Conservation (phyloP, 116 monocot species). For the Zostera marina region DNA sequence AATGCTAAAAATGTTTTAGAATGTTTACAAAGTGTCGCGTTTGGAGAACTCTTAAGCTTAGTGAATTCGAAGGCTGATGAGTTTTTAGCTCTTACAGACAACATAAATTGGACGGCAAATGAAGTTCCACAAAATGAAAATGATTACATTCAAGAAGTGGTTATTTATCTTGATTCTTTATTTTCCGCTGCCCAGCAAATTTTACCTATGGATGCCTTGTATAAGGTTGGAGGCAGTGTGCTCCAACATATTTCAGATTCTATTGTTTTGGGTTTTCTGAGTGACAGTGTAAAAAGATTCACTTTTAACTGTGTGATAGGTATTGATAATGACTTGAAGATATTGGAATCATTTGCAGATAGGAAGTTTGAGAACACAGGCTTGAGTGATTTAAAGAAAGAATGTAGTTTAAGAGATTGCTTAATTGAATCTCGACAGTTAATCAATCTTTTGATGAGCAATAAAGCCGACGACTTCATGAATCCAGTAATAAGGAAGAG, state of each 20-base stretch:
- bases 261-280: slow-evolving; percentile 51
- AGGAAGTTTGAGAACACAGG: slow-evolving; percentile 33
- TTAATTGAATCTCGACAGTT: slow-evolving; percentile 68
- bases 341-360: slow-evolving; percentile 51
- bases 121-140: slow-evolving; percentile 50
- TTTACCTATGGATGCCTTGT: slow-evolving; percentile 42
- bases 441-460: slow-evolving; percentile 68
- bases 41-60: slow-evolving; percentile 29
- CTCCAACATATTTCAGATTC: slow-evolving; percentile 49
- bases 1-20: slow-evolving; percentile 54
- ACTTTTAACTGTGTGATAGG: slow-evolving; percentile 50
- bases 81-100: slow-evolving; percentile 27
- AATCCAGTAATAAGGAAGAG: slow-evolving; percentile 89
- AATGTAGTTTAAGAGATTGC: slow-evolving; percentile 56
- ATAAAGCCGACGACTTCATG: slow-evolving; percentile 83
- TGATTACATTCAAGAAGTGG: slow-evolving; percentile 51
- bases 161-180: slow-evolving; percentile 40
- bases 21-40: slow-evolving; percentile 59
- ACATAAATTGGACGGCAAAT: slow-evolving; percentile 57
- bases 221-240: slow-evolving; percentile 34
- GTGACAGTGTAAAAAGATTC: slow-evolving; percentile 62
- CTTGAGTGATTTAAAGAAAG: slow-evolving; percentile 40
- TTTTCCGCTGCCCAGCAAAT: slow-evolving; percentile 48
- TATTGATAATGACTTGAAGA: slow-evolving; percentile 63
- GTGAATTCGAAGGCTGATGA: slow-evolving; percentile 58